Conservation (phyloP, 1,139 yeast genomes). For the Debaryomyces subglobosus region DNA sequence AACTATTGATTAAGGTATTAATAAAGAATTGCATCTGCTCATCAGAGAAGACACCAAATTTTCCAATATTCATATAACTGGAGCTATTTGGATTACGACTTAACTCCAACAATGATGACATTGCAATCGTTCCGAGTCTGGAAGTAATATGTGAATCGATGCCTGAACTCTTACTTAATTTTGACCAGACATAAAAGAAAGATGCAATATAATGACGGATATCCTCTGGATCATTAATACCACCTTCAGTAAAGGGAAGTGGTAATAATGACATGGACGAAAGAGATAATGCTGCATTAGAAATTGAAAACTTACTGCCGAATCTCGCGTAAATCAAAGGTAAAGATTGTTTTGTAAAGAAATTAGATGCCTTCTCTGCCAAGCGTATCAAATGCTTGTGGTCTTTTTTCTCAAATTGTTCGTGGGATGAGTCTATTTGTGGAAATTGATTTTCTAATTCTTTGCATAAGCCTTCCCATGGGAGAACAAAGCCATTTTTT, state of each 20-base stretch:
- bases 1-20: slow-evolving; percentile 57
- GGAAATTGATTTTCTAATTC: slow-evolving; percentile 42
- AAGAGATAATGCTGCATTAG: slow-evolving; percentile 60
- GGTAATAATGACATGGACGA: slow-evolving; percentile 64
- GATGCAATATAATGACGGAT: slow-evolving; percentile 62
- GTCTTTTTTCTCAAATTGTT: slow-evolving; percentile 44
- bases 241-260: slow-evolving; percentile 26
- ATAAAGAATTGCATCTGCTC: slow-evolving; percentile 63
- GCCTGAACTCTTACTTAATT: slow-evolving; percentile 57
- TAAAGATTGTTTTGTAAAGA: slow-evolving; percentile 42
- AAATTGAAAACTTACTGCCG: slow-evolving; percentile 54
- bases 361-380: slow-evolving; percentile 51
- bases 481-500: slow-evolving; percentile 44
- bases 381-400: slow-evolving; percentile 45
- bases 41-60: slow-evolving; percentile 63
- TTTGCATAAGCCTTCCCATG: slow-evolving; percentile 54
- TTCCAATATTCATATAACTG: slow-evolving; percentile 21
- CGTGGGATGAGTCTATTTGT: slow-evolving; percentile 31
- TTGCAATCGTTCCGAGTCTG: slow-evolving; percentile 64
- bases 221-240: slow-evolving; percentile 35
- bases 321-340: slow-evolving; percentile 41
- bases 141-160: slow-evolving; percentile 71
- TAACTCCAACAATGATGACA: slow-evolving; percentile 44
- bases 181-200: slow-evolving; percentile 74
- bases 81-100: slow-evolving; percentile 26